A percentile compares a stretch with the other conserved stretches of the same genome.
These are phyloP conservation scores for Zygoascus meyerae DNA, from an alignment of 1,139 yeast species.

Conservation along the genomic window DNA sequence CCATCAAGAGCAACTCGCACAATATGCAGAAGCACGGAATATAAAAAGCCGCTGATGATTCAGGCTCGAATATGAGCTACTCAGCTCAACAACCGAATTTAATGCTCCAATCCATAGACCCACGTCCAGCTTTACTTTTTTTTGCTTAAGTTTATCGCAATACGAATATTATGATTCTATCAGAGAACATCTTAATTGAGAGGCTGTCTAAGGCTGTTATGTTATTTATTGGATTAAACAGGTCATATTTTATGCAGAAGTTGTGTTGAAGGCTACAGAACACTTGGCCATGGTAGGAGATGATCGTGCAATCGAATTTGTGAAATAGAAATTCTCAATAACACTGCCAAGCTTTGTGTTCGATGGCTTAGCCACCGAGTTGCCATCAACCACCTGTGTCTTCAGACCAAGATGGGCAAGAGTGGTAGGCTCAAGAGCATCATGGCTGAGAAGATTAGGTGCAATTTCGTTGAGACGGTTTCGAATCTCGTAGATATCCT, in stretches of 20 bases:
- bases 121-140: too few species aligned
- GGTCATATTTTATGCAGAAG: slow-evolving; percentile 3
- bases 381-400: slow-evolving; percentile 37
- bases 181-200: not conserved
- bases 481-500: slow-evolving; percentile 65
- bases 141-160: not conserved
- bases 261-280: slow-evolving; percentile 33
- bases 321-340: slow-evolving; percentile 78
- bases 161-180: not conserved
- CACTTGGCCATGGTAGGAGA: slow-evolving; percentile 91
- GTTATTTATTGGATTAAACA: not conserved
- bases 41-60: too few species aligned
- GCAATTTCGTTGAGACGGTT: slow-evolving; percentile 70
- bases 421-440: slow-evolving; percentile 59
- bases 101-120: too few species aligned
- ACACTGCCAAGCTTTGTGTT: slow-evolving; percentile 55
- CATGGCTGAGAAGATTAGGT: slow-evolving; percentile 75
- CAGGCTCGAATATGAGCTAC: too few species aligned
- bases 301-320: slow-evolving; percentile 80
- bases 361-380: slow-evolving; percentile 39
- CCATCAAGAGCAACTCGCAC: slow-evolving; percentile 1
- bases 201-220: not conserved
- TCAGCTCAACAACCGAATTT: too few species aligned
- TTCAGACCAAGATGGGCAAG: slow-evolving; percentile 53
- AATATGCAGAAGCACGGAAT: too few species aligned